Evolutionary conservation across 768 basidiomycete species (phyloP), one percentile per base, ranked within the genome.

Genomic region (Macrolepiota dolichaula): DNA sequence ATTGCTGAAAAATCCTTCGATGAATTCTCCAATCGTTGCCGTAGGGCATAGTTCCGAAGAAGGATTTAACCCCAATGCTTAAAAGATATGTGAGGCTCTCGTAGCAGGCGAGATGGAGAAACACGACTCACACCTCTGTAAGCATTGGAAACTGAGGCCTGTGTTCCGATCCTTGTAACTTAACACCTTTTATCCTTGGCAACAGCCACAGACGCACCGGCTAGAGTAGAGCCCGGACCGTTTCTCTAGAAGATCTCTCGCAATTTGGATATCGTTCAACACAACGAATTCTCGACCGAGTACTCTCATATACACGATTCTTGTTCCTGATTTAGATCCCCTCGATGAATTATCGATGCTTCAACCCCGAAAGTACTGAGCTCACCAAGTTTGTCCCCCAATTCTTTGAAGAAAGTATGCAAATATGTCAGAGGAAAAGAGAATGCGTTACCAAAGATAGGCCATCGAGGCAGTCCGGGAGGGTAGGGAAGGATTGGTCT

Each of bases 181-280:
- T 7, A 44, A 44, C 17, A 7, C 42, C 13, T 19, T 49, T 24
- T 24, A 2, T 15, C n/a, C 19, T 24, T 24, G 7, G 13, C 2
- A 24, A 51, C 7, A 5, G 17, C 44, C 0, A 49, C 29, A 3
- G 7, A 29, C 59, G 9, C 9, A 40, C 22, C 64, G 46, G 49
- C 70, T 70, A 5, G 71, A 73, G 54, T 73, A 71, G 3, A 69
- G 67, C 6, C 66, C 67, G 4, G 71, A 67, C 19, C 68, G 64
- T 51, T 67, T 70, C 47, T 69, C 71, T 22, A 73, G 52, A 10
- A 73, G 62, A 40, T 71, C 70, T 19, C 64, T 46, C 49, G 66
- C 67, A 3, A 65, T 64, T 40, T 67, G 55, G 50, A 68, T 63
- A 10, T 69, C 66, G 51, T 70, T 71, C 38, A 73, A 51, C 10